Evolutionary conservation across 352 stramenopile genomes (phyloP).

Genomic region (Pythium chondricola): DNA sequence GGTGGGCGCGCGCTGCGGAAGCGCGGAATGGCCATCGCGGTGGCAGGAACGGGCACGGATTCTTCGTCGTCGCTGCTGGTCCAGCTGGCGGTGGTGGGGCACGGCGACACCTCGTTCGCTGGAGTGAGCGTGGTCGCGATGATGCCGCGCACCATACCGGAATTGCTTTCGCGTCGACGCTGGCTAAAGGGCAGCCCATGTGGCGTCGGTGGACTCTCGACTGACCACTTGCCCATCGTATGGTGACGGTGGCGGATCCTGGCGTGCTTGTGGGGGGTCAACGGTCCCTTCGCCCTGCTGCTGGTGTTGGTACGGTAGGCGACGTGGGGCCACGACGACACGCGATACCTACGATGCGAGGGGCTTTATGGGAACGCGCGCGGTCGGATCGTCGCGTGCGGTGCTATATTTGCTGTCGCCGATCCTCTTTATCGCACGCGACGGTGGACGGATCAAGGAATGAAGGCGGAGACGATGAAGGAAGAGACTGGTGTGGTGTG

Average conservation of each 20-base stretch:
- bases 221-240: conserved; percentile 21
- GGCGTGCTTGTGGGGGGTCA: not conserved
- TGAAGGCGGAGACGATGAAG: not conserved
- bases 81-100: conserved; percentile 6
- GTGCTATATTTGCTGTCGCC: not conserved
- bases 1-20: conserved; percentile 39
- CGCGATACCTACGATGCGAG: too few relatives aligned
- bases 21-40: conserved; percentile 31
- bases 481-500: too few relatives aligned
- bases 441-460: not conserved
- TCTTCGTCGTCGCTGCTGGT: conserved; percentile 16
- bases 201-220: conserved; percentile 2
- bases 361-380: too few relatives aligned
- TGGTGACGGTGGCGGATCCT: not conserved
- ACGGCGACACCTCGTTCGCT: too few relatives aligned
- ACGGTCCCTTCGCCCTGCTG: not conserved
- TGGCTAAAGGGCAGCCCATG: conserved; percentile 9
- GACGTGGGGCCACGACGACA: not conserved
- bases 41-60: conserved; percentile 12
- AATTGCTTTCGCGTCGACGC: conserved; percentile 24
- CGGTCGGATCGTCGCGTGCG: too few relatives aligned
- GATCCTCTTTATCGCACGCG: not conserved
- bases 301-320: too few relatives aligned
- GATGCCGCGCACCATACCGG: conserved; percentile 5
- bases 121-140: not conserved